Percentiles rank a stretch among this genome's conserved stretches.
Conservation (phyloP, 805 yeast genomes). For the Zygotorulaspora sp. region DNA sequence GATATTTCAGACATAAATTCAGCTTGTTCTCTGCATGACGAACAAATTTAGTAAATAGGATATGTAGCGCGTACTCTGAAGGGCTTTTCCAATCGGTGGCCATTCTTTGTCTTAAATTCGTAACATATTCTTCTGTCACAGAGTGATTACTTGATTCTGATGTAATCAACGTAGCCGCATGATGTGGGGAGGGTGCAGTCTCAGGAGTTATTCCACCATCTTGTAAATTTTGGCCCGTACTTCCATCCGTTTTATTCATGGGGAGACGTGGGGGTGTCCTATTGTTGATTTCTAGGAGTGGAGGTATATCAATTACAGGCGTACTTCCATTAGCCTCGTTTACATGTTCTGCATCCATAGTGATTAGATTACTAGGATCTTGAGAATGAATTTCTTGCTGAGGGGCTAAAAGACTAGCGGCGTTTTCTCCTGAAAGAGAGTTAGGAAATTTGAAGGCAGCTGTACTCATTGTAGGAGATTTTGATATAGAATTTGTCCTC, state of each 20-base stretch:
- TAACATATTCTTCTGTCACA: constrained; percentile 26
- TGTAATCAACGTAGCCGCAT: constrained; percentile 6
- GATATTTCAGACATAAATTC: constrained; percentile 60
- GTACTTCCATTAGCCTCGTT: constrained; percentile 3
- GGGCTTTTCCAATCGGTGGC: constrained; percentile 63
- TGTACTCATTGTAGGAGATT: constrained; percentile 16
- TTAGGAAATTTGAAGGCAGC: constrained; percentile 10
- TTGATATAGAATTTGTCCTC: constrained; percentile 31
- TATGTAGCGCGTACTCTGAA: constrained; percentile 89
- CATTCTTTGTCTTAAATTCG: constrained; percentile 35
- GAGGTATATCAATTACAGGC: constrained; percentile 15
- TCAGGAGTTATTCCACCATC: constrained; percentile 4
- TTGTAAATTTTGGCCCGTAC: not conserved
- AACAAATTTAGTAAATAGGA: constrained; percentile 91
- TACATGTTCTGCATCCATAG: too few species aligned
- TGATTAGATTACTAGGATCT: too few species aligned
- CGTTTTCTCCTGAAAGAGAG: constrained; percentile 2
- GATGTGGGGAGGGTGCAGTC: constrained; percentile 5
- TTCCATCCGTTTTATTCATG: not conserved
- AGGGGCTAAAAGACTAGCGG: too few species aligned
- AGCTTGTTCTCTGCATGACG: constrained; percentile 88
- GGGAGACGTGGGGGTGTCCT: too few species aligned
- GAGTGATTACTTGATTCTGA: constrained; percentile 17
- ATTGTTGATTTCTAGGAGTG: constrained; percentile 12
- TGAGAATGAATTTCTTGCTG: too few species aligned